phyloP scores from a whole-genome alignment of 148 eudicot species.

The Gaultheria prostrata region DNA sequence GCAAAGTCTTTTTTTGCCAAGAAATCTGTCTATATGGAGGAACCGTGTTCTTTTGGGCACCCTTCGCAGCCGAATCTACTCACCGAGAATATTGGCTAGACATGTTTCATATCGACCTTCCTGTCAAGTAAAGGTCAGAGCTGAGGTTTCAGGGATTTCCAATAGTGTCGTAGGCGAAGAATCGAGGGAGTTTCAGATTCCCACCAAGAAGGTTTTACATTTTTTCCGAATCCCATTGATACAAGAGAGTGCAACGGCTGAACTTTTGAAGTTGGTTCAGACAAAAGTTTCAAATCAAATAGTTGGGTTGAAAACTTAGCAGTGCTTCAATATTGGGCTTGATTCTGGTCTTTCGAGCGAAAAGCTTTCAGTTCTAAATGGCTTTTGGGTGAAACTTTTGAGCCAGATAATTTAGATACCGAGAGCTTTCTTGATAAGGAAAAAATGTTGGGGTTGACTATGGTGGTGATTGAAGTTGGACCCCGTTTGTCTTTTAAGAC shows the following conservation, averaged over 20 bases:
- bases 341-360: conserved; percentile 46
- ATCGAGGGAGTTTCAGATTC: conserved; percentile 8
- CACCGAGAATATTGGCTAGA: conserved; percentile 21
- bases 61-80: conserved; percentile 16
- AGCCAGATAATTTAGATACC: conserved; percentile 32
- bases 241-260: conserved; percentile 67
- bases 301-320: conserved; percentile 66
- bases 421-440: conserved; percentile 65
- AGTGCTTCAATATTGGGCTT: conserved; percentile 80
- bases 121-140: conserved; percentile 29
- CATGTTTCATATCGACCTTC: conserved; percentile 23
- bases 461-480: conserved; percentile 72
- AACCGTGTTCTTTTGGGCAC: conserved; percentile 34
- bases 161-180: conserved; percentile 31
- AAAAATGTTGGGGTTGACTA: conserved; percentile 25
- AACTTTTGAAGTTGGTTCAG: conserved; percentile 39
- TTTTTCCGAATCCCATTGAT: conserved; percentile 67
- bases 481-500: conserved; percentile 88
- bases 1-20: conserved; percentile 43
- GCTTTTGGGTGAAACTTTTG: conserved; percentile 78
- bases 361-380: conserved; percentile 59
- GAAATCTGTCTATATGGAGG: conserved; percentile 28
- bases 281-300: conserved; percentile 59
- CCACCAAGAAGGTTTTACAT: conserved; percentile 48
- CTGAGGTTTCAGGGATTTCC: conserved; percentile 46